A percentile compares a stretch with the other conserved stretches of the same genome.
Evolutionary conservation across 140 eudicot species (phyloP).

Genomic region (Anethum foeniculum): DNA sequence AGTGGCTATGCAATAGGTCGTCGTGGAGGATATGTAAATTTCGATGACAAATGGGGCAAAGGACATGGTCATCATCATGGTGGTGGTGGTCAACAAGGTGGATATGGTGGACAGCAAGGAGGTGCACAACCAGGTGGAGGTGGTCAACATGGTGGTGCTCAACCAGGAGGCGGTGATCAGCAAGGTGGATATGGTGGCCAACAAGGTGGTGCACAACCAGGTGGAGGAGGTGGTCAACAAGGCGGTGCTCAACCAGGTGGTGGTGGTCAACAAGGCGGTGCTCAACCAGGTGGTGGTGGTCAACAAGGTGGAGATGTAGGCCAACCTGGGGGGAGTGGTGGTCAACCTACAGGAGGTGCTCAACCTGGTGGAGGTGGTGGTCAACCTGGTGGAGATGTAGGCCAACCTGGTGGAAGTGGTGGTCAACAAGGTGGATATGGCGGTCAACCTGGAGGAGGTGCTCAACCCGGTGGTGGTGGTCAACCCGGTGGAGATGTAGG

Average conservation of each 20-base stretch:
- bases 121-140: not conserved
- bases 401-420: not conserved
- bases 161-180: not conserved
- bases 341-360: no score
- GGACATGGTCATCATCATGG: not conserved
- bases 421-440: not conserved
- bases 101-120: conserved; percentile 1
- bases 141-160: not conserved
- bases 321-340: not conserved
- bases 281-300: not conserved
- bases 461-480: not conserved
- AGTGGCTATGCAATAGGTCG: not conserved
- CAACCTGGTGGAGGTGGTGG: not conserved
- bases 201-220: not conserved
- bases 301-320: not conserved
- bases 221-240: not conserved
- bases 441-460: not conserved
- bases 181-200: not conserved
- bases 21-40: not conserved
- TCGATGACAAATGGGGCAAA: not conserved
- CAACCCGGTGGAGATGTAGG: not conserved
- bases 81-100: not conserved
- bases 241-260: not conserved
- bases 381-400: not conserved
- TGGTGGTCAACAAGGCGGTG: not conserved